Conservation (phyloP, 805 yeast species). For the Saccharomyces kudriavzevii region DNA sequence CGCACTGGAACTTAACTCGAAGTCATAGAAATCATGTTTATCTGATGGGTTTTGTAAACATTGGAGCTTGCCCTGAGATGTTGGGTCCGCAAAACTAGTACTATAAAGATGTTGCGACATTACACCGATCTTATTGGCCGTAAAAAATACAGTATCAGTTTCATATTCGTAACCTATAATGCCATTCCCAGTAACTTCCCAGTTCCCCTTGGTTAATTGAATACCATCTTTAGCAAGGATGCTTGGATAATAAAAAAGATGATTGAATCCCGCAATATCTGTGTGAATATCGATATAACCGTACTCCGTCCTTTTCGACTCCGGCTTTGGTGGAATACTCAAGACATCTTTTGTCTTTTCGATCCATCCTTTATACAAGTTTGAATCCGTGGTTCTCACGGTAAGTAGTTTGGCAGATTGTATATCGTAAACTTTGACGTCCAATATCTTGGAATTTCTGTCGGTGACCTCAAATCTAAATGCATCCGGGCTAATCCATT, state of each 20-base stretch:
- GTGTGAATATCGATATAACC: constrained; percentile 63
- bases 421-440: constrained; percentile 40
- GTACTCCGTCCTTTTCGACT: constrained; percentile 23
- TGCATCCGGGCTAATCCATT: constrained; percentile 46
- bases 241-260: constrained; percentile 52
- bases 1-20: constrained; percentile 50
- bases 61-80: constrained; percentile 6
- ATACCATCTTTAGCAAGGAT: constrained; percentile 35
- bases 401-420: constrained; percentile 27
- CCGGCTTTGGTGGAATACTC: constrained; percentile 32
- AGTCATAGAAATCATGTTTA: constrained; percentile 32
- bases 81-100: constrained; percentile 31
- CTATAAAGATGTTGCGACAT: constrained; percentile 55
- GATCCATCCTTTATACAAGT: constrained; percentile 49
- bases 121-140: constrained; percentile 39
- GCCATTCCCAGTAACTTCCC: constrained; percentile 46
- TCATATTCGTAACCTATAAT: constrained; percentile 39
- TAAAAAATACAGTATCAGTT: constrained; percentile 44
- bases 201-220: constrained; percentile 39
- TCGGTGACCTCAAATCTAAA: constrained; percentile 56
- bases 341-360: constrained; percentile 40
- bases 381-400: constrained; percentile 39
- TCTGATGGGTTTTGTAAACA: constrained; percentile 16
- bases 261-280: constrained; percentile 46
- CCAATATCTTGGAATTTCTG: constrained; percentile 49